Percentiles rank a stretch among this genome's conserved stretches.
Conservation (phyloP, 345 rosid species). For the Erysimum cheiranthoides region DNA sequence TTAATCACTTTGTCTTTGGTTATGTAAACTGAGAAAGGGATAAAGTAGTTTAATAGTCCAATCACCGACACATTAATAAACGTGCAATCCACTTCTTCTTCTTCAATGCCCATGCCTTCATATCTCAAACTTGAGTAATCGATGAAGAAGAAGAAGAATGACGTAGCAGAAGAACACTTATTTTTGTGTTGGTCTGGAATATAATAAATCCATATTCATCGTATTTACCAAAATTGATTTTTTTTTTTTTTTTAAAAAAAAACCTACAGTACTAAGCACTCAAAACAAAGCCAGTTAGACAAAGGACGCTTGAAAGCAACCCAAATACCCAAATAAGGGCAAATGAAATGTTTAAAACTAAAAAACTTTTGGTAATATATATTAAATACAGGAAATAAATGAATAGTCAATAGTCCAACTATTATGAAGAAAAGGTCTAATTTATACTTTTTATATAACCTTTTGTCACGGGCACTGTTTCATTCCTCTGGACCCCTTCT, state of each 20-base stretch:
- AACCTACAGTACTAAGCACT: not conserved
- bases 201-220: not conserved
- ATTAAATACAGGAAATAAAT: no score
- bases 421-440: conserved; percentile 39
- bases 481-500: conserved; percentile 44
- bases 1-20: not conserved
- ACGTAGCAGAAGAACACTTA: not conserved
- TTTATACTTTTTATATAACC: conserved; percentile 19
- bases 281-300: conserved; percentile 36
- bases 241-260: not conserved
- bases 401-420: not conserved
- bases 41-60: conserved; percentile 24
- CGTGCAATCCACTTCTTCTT: conserved; percentile 31
- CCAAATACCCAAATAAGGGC: no score
- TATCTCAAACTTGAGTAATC: conserved; percentile 14
- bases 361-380: not conserved
- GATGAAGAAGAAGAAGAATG: not conserved
- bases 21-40: conserved; percentile 11
- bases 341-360: not conserved
- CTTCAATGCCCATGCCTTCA: conserved; percentile 14
- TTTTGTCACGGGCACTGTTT: conserved; percentile 43
- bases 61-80: conserved; percentile 28
- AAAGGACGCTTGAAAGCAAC: conserved; percentile 22
- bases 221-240: not conserved
- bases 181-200: not conserved